Evolutionary conservation across 2,329 filamentous ascomycete genomes (phyloP).

Genomic region (Botrytis porri): DNA sequence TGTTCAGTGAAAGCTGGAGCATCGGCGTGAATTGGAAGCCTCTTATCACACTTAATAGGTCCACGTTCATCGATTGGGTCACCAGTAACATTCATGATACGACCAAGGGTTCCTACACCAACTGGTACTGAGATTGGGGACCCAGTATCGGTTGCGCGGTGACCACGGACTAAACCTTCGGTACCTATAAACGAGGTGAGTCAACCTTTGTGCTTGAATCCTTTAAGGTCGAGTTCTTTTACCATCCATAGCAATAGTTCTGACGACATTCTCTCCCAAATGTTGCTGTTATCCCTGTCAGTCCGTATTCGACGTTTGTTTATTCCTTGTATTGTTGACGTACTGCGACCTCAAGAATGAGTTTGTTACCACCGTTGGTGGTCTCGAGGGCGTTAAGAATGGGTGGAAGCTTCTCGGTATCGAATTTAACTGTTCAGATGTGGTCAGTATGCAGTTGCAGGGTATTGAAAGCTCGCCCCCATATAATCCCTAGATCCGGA

Average conservation of each 20-base stretch:
- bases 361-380: constrained; percentile 87
- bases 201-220: constrained; percentile 30
- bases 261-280: constrained; percentile 97
- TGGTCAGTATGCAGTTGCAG: constrained; percentile 34
- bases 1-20: constrained; percentile 91
- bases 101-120: constrained; percentile 87
- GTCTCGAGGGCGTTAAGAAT: constrained; percentile 98
- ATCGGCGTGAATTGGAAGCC: constrained; percentile 88
- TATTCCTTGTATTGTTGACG: constrained; percentile 38
- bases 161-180: constrained; percentile 97
- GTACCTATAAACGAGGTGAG: constrained; percentile 62
- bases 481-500: constrained; percentile 24
- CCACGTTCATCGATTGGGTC: constrained; percentile 99
- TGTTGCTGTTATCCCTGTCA: constrained; percentile 74
- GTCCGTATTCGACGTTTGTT: constrained; percentile 25
- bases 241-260: constrained; percentile 99
- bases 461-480: constrained; percentile 22
- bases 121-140: constrained; percentile 95
- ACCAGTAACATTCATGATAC: constrained; percentile 99
- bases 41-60: constrained; percentile 91
- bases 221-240: constrained; percentile 42
- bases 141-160: constrained; percentile 82
- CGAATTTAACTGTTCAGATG: constrained; percentile 80
- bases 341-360: constrained; percentile 96
- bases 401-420: constrained; percentile 84